phyloP scores from a whole-genome alignment of 176 grass and related monocot genomes.

The Hyparrhenia diplandra region DNA sequence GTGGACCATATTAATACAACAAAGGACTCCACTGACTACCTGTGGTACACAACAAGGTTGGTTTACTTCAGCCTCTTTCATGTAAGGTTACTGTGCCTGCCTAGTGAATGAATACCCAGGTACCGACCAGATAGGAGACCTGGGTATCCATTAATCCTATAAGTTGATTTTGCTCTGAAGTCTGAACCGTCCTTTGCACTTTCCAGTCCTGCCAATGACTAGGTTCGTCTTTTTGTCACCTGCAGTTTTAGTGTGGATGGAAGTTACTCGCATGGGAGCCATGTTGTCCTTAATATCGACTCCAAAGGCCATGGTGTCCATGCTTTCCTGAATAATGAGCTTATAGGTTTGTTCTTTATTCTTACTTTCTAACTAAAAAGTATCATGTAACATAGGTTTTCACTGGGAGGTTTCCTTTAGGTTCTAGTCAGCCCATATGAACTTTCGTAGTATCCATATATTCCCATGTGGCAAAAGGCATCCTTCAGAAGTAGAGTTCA shows the following conservation, averaged over 20 bases:
- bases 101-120: conserved; percentile 4
- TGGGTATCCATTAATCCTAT: conserved; percentile 13
- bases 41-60: conserved; percentile 95
- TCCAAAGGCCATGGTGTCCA: conserved; percentile 90
- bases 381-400: neutral
- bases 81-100: neutral
- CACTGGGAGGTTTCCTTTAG: neutral
- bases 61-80: conserved; percentile 11
- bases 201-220: conserved; percentile 11
- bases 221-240: conserved; percentile 15
- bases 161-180: conserved; percentile 8
- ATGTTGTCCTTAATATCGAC: conserved; percentile 54
- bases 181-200: neutral
- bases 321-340: conserved; percentile 67
- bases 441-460: conserved; percentile 6
- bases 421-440: conserved; percentile 5
- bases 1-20: conserved; percentile 98
- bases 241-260: conserved; percentile 60
- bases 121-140: neutral
- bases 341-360: conserved; percentile 63
- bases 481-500: neutral
- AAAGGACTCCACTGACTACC: conserved; percentile 95
- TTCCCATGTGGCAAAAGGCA: neutral
- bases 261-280: conserved; percentile 42
- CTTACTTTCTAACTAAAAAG: neutral